Base-by-base conservation (phyloP, 805 yeast genomes). In the Monosporozyma aquatica region DNA sequence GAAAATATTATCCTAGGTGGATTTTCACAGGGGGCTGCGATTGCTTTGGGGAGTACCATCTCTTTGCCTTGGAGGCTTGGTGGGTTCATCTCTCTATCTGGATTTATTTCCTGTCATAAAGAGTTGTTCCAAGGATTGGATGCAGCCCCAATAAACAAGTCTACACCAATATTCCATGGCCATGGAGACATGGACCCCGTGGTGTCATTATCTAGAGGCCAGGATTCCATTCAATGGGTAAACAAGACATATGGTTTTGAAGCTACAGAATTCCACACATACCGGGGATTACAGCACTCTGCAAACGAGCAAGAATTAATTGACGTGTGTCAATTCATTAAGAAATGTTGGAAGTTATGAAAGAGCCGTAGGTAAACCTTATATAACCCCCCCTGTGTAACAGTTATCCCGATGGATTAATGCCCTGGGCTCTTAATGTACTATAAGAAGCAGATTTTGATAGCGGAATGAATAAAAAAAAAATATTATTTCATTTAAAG, bases 21-120 rank as follows among this genome's bases (percentile, higher is more conserved):
- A 0, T 92, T 92, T 59, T 82, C 94, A 4, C 98, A 92, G 65
- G 98, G 98, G 43, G 94, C 87, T 38, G 87, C 95, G 1, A 47
- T 90, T 9, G 66, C 92, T 1, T 65, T 84, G 45, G 86, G 84
- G 3, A 56, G 81, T 13, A 68, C 76, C 18, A 67, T 80, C 0
- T 61, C 72, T 9, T 59, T 71, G 25, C 78, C 78, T 15, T 57
- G 66, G 43, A 82, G 82, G 54, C 67, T 89, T 17, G 97, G 84
- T 7, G 97, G 95, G 2, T 70, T 84, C 24, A 61, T 87, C 18
- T 75, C 79, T 0, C 64, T 90, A 38, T 83, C 95, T 1, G 97
- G 96, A 0, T 86, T 85, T 54, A 52, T 47, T 14, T 30, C 56
- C 22, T 41, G 37, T 8, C 44, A 47, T n/a, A 27, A 52, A 32